phyloP scores from a whole-genome alignment of 768 basidiomycete genomes.

The Plicaturopsis crispa region DNA sequence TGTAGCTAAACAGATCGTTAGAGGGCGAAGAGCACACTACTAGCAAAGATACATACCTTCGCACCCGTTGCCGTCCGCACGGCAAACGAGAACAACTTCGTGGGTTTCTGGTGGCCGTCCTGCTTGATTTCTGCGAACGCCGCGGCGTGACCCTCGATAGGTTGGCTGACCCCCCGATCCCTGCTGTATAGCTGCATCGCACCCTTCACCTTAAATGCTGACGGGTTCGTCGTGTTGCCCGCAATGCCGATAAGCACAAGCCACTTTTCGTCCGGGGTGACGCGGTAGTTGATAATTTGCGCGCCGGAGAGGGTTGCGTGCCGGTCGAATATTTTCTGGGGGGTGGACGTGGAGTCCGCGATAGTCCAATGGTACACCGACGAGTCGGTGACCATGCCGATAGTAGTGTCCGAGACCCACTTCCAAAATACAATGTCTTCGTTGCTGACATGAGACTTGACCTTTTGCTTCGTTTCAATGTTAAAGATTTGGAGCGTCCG shows the following conservation, averaged over 20 bases:
- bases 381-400: conserved; percentile 93
- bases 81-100: conserved; percentile 92
- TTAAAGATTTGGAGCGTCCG: conserved; percentile 98
- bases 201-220: conserved; percentile 98
- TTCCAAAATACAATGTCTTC: conserved; percentile 99
- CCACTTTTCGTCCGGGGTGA: conserved; percentile 93
- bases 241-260: conserved; percentile 94
- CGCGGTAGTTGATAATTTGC: conserved; percentile 98
- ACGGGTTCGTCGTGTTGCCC: conserved; percentile 85
- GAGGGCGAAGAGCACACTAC: not conserved
- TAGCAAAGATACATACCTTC: conserved; percentile 53
- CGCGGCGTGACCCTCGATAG: conserved; percentile 98
- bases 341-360: conserved; percentile 63
- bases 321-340: conserved; percentile 93
- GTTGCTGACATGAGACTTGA: conserved; percentile 89
- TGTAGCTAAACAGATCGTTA: conserved; percentile 59
- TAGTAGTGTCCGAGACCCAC: conserved; percentile 87
- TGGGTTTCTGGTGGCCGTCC: conserved; percentile 78
- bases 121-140: conserved; percentile 89
- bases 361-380: conserved; percentile 92
- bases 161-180: conserved; percentile 90
- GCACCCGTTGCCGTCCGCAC: conserved; percentile 96
- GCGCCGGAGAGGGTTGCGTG: conserved; percentile 90
- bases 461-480: conserved; percentile 95
- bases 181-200: conserved; percentile 95